Conservation (phyloP, 2,329 filamentous ascomycete genomes). For the Venturia pyrina region DNA sequence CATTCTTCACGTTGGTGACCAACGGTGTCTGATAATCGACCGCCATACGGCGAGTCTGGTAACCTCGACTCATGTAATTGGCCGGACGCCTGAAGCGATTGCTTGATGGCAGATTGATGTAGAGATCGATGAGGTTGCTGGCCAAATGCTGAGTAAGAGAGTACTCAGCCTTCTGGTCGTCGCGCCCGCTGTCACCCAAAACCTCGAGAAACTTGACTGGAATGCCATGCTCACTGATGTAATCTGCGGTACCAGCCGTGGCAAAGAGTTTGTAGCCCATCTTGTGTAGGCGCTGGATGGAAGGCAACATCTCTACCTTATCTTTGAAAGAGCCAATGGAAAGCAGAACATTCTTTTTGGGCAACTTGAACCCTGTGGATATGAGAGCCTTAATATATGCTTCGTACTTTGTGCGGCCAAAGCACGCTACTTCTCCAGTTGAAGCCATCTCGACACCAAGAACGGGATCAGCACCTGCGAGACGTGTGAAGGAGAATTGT, state of each 20-base stretch:
- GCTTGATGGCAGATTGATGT: slow-evolving; percentile 98
- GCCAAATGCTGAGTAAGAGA: slow-evolving; percentile 93
- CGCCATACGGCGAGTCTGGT: slow-evolving; percentile 93
- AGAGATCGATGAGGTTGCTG: slow-evolving; percentile 95
- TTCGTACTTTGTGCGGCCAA: slow-evolving; percentile 92
- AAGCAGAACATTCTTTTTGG: slow-evolving; percentile 87
- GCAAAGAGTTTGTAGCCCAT: slow-evolving; percentile 94
- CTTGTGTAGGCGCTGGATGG: slow-evolving; percentile 77
- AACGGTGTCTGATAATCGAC: slow-evolving; percentile 96
- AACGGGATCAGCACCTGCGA: slow-evolving; percentile 92
- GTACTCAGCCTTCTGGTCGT: slow-evolving; percentile 88
- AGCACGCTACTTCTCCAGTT: slow-evolving; percentile 94
- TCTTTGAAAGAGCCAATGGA: slow-evolving; percentile 98
- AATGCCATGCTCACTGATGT: slow-evolving; percentile 84
- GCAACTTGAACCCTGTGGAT: slow-evolving; percentile 91
- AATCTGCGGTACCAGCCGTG: slow-evolving; percentile 92
- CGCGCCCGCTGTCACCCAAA: slow-evolving; percentile 57
- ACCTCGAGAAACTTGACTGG: slow-evolving; percentile 90
- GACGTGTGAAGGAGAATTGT: slow-evolving; percentile 96
- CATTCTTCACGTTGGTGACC: slow-evolving; percentile 98
- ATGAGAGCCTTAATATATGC: slow-evolving; percentile 94
- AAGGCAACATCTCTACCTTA: slow-evolving; percentile 93
- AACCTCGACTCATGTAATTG: slow-evolving; percentile 98
- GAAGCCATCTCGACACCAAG: slow-evolving; percentile 98
- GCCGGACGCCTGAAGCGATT: slow-evolving; percentile 94